Conservation (phyloP, 441 rosid genomes). For the Brassica hybrid region DNA sequence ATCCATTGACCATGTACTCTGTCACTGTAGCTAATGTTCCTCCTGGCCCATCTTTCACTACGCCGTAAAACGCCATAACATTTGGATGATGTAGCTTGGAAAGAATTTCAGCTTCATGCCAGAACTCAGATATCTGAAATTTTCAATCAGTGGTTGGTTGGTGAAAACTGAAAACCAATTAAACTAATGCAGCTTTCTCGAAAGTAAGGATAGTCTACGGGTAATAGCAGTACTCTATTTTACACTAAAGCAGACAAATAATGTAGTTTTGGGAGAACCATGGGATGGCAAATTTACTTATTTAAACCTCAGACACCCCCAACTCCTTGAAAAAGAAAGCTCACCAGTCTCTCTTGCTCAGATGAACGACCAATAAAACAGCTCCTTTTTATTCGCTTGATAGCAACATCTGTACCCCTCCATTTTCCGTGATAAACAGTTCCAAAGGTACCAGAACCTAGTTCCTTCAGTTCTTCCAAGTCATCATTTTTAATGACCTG, state of each 20-base stretch:
- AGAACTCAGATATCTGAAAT: constrained; percentile 62
- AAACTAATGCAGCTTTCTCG: constrained; percentile 20
- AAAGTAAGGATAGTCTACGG: constrained; percentile 9
- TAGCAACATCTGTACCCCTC: constrained; percentile 82
- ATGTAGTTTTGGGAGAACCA: constrained; percentile 13
- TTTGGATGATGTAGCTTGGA: constrained; percentile 81
- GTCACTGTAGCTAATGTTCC: constrained; percentile 73
- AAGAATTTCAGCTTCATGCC: constrained; percentile 76
- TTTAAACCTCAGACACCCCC: neutral
- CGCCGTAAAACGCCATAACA: constrained; percentile 76
- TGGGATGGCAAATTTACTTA: neutral
- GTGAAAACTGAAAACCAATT: constrained; percentile 23
- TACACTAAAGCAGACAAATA: constrained; percentile 17
- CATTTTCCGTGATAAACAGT: constrained; percentile 73
- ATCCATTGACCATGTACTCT: constrained; percentile 78
- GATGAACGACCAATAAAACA: constrained; percentile 76
- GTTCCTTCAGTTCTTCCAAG: constrained; percentile 71
- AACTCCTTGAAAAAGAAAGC: constrained; percentile 24
- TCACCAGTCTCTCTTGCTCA: constrained; percentile 61
- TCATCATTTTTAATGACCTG: constrained; percentile 72
- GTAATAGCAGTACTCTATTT: too few species aligned
- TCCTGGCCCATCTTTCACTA: constrained; percentile 75
- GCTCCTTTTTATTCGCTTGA: constrained; percentile 71
- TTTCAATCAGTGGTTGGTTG: constrained; percentile 21
- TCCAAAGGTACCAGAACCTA: constrained; percentile 50